Evolutionary conservation across 2,329 filamentous ascomycete genomes (phyloP), one percentile per base, ranked within the genome.

Genomic region (Curvularia spicifera): DNA sequence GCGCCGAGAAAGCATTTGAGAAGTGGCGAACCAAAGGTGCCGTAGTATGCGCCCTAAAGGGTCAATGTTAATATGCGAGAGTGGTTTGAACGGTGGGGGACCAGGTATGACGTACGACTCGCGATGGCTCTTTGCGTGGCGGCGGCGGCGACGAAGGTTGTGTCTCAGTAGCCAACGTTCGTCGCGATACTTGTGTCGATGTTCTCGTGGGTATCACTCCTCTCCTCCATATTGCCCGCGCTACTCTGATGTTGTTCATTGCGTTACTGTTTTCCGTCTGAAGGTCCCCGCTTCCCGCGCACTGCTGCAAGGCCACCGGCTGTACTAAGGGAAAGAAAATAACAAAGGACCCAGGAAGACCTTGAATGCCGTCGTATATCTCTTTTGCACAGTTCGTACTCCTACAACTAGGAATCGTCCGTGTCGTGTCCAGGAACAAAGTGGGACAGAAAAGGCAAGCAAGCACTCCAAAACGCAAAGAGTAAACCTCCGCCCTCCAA

Each of bases 1-100:
- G 91, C 90, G 71, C 90, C 83, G 37, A 94, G 82, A 64, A 91
- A 85, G 53, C 87, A 87, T 78, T 93, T 94, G 52, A 86, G 83
- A 45, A 94, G 81, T 2, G 91, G 90, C 1, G 89, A 83, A 39
- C 87, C 86, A 71, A 92, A 93, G 13, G 86, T 87, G 71, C 86
- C 88, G 81, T 92, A 94, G 79, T 93, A 93, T 46, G 83, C 80
- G 49, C 85, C 78, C 60, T 62, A 45, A n/a, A 28, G 12, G 31
- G 31, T 12, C 13, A 10, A 12, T 12, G 55, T 43, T 40, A 51
- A 51, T 44, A 31, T 18, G 24, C 47, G 12, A 50, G 10, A 29
- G 18, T 28, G 15, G 6, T 35, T 20, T 22, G 5, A 22, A 33
- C 7, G 15, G 33, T 31, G 7, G 33, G 31, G 29, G 29, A 13